Percentiles rank a stretch among this genome's conserved stretches.
Conservation (phyloP, 371 early-diverging fungal genomes). For the Lichtheimia ornata region DNA sequence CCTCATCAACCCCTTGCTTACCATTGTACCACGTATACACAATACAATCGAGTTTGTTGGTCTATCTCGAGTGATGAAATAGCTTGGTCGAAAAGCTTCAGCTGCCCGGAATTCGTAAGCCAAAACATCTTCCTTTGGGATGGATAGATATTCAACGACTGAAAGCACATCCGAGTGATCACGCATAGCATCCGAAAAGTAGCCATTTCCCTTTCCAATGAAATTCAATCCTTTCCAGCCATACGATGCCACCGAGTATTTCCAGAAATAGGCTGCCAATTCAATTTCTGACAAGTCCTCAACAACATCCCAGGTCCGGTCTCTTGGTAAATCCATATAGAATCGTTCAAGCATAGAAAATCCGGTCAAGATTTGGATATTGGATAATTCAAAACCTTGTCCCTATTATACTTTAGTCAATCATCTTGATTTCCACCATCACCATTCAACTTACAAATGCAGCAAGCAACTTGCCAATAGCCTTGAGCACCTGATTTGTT, state of each 20-base stretch:
- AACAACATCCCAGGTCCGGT: slow-evolving; percentile 44
- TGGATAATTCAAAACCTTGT: slow-evolving; percentile 81
- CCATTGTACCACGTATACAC: slow-evolving; percentile 84
- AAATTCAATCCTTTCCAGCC: slow-evolving; percentile 86
- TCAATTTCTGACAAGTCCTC: slow-evolving; percentile 57
- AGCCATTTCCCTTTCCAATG: slow-evolving; percentile 75
- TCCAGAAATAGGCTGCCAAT: slow-evolving; percentile 60
- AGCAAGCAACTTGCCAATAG: slow-evolving; percentile 62
- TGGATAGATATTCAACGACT: slow-evolving; percentile 68
- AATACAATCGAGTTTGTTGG: slow-evolving; percentile 72
- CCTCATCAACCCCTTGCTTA: slow-evolving; percentile 18
- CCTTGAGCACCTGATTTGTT: slow-evolving; percentile 64
- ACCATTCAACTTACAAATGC: slow-evolving; percentile 59
- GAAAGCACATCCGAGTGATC: slow-evolving; percentile 71
- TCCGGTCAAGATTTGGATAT: slow-evolving; percentile 75
- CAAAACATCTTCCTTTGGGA: slow-evolving; percentile 73
- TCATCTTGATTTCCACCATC: not conserved
- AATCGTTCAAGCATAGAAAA: slow-evolving; percentile 68
- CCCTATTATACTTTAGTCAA: slow-evolving; percentile 28
- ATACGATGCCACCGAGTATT: slow-evolving; percentile 69
- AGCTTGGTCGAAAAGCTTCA: slow-evolving; percentile 78
- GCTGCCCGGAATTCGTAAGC: slow-evolving; percentile 75
- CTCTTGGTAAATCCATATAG: slow-evolving; percentile 48
- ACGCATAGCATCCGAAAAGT: slow-evolving; percentile 68
- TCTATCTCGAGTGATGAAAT: slow-evolving; percentile 77